Conservation (phyloP, 345 rosid species). For the Populus pruinosa region DNA sequence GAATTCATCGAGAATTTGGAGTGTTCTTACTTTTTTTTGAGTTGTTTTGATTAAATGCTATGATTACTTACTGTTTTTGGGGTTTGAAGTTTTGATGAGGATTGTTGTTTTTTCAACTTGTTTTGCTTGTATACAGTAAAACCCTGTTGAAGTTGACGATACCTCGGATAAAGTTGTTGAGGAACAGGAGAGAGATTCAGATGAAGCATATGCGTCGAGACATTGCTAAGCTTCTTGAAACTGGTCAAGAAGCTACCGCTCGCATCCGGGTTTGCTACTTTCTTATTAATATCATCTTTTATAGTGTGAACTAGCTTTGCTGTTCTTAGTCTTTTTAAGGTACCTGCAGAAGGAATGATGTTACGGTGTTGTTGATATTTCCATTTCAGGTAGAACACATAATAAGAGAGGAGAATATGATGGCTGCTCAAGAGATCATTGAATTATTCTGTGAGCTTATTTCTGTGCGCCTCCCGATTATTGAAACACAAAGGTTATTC, state of each 20-base stretch:
- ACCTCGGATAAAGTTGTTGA: slow-evolving; percentile 78
- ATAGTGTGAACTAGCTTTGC: not conserved
- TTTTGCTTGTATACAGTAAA: slow-evolving; percentile 50
- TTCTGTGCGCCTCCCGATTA: slow-evolving; percentile 85
- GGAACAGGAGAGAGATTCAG: slow-evolving; percentile 93
- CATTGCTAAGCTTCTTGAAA: slow-evolving; percentile 91
- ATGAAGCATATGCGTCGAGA: slow-evolving; percentile 88
- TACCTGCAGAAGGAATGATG: not conserved
- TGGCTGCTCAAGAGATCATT: slow-evolving; percentile 96
- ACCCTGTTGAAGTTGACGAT: slow-evolving; percentile 75
- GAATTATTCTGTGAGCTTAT: slow-evolving; percentile 89
- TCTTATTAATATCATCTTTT: not conserved
- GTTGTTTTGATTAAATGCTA: not conserved
- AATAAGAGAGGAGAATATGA: slow-evolving; percentile 93
- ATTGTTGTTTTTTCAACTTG: not conserved
- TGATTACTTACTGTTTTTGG: not conserved
- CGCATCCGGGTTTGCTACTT: slow-evolving; percentile 65
- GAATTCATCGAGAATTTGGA: not conserved
- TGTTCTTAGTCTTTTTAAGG: not conserved
- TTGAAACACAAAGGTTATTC: slow-evolving; percentile 79
- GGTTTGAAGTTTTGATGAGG: not conserved
- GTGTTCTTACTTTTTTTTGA: not conserved
- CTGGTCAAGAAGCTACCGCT: slow-evolving; percentile 99
- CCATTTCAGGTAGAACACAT: slow-evolving; percentile 82
- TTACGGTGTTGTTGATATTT: not conserved